Conservation (phyloP, 1,284 basidiomycete genomes). For the Sporisorium iseilematis-ciliati region DNA sequence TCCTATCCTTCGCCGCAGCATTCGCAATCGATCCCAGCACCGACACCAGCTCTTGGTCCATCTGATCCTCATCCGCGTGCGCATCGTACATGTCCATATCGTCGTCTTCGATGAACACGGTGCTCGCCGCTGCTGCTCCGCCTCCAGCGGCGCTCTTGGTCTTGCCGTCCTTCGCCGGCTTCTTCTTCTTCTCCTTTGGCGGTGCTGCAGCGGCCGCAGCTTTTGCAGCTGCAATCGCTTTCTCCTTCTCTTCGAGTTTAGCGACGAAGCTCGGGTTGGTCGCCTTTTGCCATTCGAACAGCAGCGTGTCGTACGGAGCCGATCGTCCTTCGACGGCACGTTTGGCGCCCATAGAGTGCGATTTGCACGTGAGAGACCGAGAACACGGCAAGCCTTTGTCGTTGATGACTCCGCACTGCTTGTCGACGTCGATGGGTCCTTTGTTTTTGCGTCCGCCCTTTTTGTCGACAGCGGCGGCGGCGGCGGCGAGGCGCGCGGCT, state of each 20-base stretch:
- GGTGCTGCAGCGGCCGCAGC: conserved; percentile 50
- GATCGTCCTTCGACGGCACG: conserved; percentile 89
- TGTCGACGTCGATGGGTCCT: conserved; percentile 78
- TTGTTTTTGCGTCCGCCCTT: conserved; percentile 55
- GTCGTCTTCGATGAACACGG: conserved; percentile 48
- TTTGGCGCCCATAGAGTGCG: conserved; percentile 97
- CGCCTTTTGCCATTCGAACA: conserved; percentile 86
- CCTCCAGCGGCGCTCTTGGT: conserved; percentile 18
- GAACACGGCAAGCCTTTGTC: conserved; percentile 93
- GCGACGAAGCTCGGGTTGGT: conserved; percentile 96
- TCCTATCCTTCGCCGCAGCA: conserved; percentile 53
- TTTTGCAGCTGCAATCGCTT: conserved; percentile 60
- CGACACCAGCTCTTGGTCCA: conserved; percentile 56
- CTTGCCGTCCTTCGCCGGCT: conserved; percentile 37
- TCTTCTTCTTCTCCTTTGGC: conserved; percentile 66
- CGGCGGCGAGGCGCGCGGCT: conserved; percentile 28
- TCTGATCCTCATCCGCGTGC: conserved; percentile 58
- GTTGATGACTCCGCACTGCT: conserved; percentile 97
- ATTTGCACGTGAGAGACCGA: conserved; percentile 97
- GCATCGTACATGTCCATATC: conserved; percentile 62
- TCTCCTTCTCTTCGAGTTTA: conserved; percentile 77
- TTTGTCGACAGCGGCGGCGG: conserved; percentile 48
- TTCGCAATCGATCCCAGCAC: conserved; percentile 53
- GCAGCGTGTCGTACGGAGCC: conserved; percentile 84
- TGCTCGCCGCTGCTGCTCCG: conserved; percentile 1